Evolutionary conservation across 371 early-diverging fungal species (phyloP), one percentile per base, ranked within the genome.

Genomic region (Syncephalastrum sp.): DNA sequence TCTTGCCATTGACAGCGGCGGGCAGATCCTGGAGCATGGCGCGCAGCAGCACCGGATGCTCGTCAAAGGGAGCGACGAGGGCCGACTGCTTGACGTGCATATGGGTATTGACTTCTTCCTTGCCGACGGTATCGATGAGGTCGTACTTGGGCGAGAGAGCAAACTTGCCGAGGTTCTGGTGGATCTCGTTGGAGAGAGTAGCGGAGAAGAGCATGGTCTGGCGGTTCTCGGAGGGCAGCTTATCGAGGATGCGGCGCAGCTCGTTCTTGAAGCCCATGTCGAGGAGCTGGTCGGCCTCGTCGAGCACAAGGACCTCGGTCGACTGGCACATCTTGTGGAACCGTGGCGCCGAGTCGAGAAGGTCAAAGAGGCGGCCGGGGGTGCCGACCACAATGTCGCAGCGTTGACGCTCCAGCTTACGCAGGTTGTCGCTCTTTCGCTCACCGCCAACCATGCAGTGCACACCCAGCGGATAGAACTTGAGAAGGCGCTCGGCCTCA

Each of bases 181-280:
- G 77, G 55, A 99, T 93, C 53, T 91, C 91, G 21, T 59, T 67
- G 4, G 95, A 92, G 49, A 99, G 82, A 1, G 99, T 99, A 19
- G 99, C 99, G 12, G 96, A 95, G 81, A 97, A 99, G 74, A 99
- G 86, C 65, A 97, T 85, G 0, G 98, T 98, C 74, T 98, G 97
- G 47, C 99, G 90, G 10, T 33, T 33, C 14, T 91, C 72, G 33
- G 75, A 72, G 16, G 98, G 94, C 10, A 97, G 82, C 15, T 83
- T 59, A 0, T 69, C 67, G 33, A 94, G 72, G 65, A 99, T 98
- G 43, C 81, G 69, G 58, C 91, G 84, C 44, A 99, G 83, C 66
- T 95, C 96, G 4, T 87, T 83, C 67, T 90, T 90, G 89, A 99
- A 99, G 23, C 99, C 99, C 93, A 95, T 92, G 58, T 99, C 97